Percentiles rank a stretch among this genome's conserved stretches.
Evolutionary conservation across 768 basidiomycete genomes (phyloP).

Genomic region (Sporobolomyces roseus): DNA sequence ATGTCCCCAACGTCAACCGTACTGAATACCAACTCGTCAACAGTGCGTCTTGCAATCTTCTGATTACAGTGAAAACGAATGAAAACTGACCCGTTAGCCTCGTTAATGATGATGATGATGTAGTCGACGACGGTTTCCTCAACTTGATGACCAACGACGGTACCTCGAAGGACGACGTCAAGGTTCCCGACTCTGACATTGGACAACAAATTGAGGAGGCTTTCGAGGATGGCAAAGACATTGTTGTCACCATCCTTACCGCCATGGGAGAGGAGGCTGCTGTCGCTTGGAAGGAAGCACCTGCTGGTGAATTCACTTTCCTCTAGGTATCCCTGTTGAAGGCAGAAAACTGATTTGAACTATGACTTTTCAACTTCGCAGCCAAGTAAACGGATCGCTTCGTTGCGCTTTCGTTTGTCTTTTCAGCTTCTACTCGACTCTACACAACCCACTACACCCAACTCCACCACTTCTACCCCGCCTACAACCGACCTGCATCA

Average conservation of each 20-base stretch:
- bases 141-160: conserved; percentile 87
- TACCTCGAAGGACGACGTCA: conserved; percentile 69
- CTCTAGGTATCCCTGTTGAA: no score
- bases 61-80: neutral
- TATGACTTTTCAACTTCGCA: no score
- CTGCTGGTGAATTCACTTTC: conserved; percentile 52
- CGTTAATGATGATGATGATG: no score
- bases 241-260: conserved; percentile 61
- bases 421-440: no score
- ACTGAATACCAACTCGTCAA: conserved; percentile 82
- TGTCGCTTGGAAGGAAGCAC: conserved; percentile 84
- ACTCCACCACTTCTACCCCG: no score
- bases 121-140: conserved; percentile 91
- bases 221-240: conserved; percentile 83
- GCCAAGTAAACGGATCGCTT: no score
- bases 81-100: conserved; percentile 41
- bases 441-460: no score
- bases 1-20: conserved; percentile 88
- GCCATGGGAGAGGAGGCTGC: conserved; percentile 94
- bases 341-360: no score
- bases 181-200: conserved; percentile 77
- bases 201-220: conserved; percentile 64
- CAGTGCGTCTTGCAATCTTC: conserved; percentile 9
- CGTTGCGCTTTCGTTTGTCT: no score
- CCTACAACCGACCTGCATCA: no score